Evolutionary conservation across 257 asterid species (phyloP), one percentile per base, ranked within the genome.

Genomic region (Solanum clarkiae): DNA sequence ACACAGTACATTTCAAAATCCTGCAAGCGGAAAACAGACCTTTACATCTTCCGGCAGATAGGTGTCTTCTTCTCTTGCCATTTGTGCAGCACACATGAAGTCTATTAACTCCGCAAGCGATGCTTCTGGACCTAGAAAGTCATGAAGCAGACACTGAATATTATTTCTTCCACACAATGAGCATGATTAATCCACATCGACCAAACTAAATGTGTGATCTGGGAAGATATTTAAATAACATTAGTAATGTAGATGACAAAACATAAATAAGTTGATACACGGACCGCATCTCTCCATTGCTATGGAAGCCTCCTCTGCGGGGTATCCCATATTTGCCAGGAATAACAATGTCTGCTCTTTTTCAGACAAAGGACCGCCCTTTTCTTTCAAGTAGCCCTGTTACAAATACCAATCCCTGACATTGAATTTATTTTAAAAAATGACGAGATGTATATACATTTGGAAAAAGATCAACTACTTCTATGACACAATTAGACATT

Each of bases 11-110:
- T 82, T 83, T 59, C 3, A n/a, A 83, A 72, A 57, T 14, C 36
- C 70, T 13, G 54, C 40, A 36, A 56, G 10, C 11, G 20, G 82
- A 75, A 88, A 71, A 29, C 84, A 86, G 53, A 95, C 98, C 98
- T 95, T 95, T 79, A 90, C 85, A 4, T 90, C 93, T 29, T 85
- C 90, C 8, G 91, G 94, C 86, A 91, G 86, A 87, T 87, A 81
- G 69, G 84, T 86, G 56, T 90, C 95, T 22, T 86, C 92, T 72
- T 91, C 97, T 84, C 95, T 93, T 77, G 97, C 92, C 87, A 93
- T 63, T 90, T 95, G 97, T 85, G 98, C 98, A 83, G 98, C 97
- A 60, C 85, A 89, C 77, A 97, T 92, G 79, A 89, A 93, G 89
- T 97, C 97, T 14, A 92, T 89, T 79, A 97, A 83, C 8, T 79